A percentile compares a stretch with the other conserved stretches of the same genome.
These are phyloP conservation scores for Nemania diffusa DNA, from an alignment of 2,329 filamentous ascomycete species.

Conservation along the genomic window DNA sequence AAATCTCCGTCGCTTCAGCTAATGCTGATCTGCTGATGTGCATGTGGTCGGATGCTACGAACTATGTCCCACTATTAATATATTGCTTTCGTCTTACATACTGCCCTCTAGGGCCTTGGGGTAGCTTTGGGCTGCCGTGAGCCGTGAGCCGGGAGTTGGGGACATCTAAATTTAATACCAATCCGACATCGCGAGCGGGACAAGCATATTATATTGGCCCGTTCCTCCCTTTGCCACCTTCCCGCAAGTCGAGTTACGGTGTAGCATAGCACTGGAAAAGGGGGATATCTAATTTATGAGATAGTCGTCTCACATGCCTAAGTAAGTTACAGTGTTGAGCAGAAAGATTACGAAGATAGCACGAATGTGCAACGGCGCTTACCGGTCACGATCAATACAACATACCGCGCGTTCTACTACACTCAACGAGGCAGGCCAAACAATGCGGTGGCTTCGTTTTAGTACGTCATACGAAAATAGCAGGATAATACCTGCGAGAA, in stretches of 20 bases:
- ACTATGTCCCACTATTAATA: not conserved
- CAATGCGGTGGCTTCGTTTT: constrained; percentile 1
- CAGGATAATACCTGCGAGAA: not conserved
- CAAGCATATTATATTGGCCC: not conserved
- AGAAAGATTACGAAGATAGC: not conserved
- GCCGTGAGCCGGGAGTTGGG: not conserved
- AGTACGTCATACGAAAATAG: constrained; percentile 21
- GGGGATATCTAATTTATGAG: not conserved
- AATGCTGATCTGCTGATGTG: not conserved
- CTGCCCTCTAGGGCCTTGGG: not conserved
- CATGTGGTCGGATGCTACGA: not conserved
- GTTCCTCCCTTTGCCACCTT: not conserved
- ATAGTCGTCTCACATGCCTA: constrained; percentile 1
- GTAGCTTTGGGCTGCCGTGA: not conserved
- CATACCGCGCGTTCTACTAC: constrained; percentile 14
- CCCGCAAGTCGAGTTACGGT: not conserved
- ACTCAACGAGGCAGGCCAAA: constrained; percentile 23
- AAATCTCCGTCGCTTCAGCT: not conserved
- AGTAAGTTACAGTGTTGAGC: not conserved
- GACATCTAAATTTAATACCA: constrained; percentile 1
- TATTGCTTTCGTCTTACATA: constrained; percentile 6
- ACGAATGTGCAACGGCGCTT: not conserved
- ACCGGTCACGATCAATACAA: constrained; percentile 1
- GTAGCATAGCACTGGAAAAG: not conserved
- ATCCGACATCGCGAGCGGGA: not conserved